Evolutionary conservation across 345 rosid genomes (phyloP).

Genomic region (Melaleuca alternifolia): DNA sequence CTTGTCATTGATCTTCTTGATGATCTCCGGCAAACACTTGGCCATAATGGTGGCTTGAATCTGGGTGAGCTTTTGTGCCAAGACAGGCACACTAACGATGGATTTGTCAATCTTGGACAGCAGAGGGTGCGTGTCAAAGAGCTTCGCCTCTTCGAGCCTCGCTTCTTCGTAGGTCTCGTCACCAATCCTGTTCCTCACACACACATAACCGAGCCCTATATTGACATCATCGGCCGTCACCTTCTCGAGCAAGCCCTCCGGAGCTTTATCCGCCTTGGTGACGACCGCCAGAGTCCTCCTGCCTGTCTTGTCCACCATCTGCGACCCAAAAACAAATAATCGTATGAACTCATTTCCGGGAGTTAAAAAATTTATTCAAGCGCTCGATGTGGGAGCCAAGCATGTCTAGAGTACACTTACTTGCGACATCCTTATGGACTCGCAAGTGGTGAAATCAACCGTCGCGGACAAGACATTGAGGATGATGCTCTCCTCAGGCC

Average conservation of each 20-base stretch:
- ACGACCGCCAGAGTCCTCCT: constrained; percentile 46
- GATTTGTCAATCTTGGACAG: constrained; percentile 22
- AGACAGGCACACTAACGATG: constrained; percentile 21
- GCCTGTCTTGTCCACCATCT: constrained; percentile 26
- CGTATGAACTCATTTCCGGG: constrained; percentile 21
- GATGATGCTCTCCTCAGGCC: constrained; percentile 34
- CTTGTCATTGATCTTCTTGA: constrained; percentile 20
- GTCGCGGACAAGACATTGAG: constrained; percentile 36
- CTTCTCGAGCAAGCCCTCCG: constrained; percentile 43
- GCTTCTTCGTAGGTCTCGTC: constrained; percentile 29
- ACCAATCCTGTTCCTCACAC: constrained; percentile 32
- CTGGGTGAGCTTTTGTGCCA: constrained; percentile 19
- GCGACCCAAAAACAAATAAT: constrained; percentile 11
- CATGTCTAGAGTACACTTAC: neutral
- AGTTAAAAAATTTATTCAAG: constrained; percentile 25
- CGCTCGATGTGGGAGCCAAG: constrained; percentile 16
- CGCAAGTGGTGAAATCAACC: constrained; percentile 37
- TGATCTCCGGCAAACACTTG: constrained; percentile 18
- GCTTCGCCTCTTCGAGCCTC: constrained; percentile 5
- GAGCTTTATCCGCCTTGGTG: constrained; percentile 34
- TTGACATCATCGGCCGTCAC: constrained; percentile 39
- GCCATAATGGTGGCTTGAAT: constrained; percentile 21
- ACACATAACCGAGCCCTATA: constrained; percentile 39
- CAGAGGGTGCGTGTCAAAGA: constrained; percentile 10
- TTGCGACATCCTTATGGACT: constrained; percentile 44